Evolutionary conservation across 306 rosid genomes (phyloP).

Genomic region (Parietaria judaica): DNA sequence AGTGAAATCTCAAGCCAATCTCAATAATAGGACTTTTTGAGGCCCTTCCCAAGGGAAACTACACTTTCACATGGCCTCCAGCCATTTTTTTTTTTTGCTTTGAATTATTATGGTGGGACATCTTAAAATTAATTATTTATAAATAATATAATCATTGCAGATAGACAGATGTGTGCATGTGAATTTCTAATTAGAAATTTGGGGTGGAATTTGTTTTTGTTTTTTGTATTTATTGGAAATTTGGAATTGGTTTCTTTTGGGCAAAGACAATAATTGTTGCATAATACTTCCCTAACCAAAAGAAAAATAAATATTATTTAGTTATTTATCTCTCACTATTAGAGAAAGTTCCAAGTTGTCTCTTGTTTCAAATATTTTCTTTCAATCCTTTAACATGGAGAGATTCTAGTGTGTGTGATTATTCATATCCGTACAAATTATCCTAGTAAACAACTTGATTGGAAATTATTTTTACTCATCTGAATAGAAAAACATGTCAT

Average conservation of each 20-base stretch:
- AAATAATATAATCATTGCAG: constrained; percentile 19
- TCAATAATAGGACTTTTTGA: constrained; percentile 29
- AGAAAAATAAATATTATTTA: not conserved
- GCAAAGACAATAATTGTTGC: constrained; percentile 42
- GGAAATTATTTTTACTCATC: constrained; percentile 1
- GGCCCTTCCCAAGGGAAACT: constrained; percentile 29
- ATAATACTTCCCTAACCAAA: constrained; percentile 22
- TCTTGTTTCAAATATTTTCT: constrained; percentile 18
- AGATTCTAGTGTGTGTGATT: constrained; percentile 22
- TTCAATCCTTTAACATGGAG: constrained; percentile 23
- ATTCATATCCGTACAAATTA: constrained; percentile 11
- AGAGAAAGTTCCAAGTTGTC: constrained; percentile 43
- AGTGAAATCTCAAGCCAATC: constrained; percentile 12
- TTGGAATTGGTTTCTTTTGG: constrained; percentile 36
- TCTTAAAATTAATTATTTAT: constrained; percentile 13
- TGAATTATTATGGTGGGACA: constrained; percentile 36
- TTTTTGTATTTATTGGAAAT: not conserved
- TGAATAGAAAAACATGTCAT: not conserved
- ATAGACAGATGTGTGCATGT: constrained; percentile 65
- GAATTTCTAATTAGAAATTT: constrained; percentile 18
- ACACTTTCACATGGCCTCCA: constrained; percentile 67
- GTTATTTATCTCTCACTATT: not conserved
- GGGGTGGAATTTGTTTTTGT: constrained; percentile 30
- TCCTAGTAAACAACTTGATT: constrained; percentile 5
- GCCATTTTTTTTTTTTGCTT: constrained; percentile 34